Evolutionary conservation across 2,329 filamentous ascomycete genomes (phyloP), one percentile per base, ranked within the genome.

Genomic region (Bertia moriformis): DNA sequence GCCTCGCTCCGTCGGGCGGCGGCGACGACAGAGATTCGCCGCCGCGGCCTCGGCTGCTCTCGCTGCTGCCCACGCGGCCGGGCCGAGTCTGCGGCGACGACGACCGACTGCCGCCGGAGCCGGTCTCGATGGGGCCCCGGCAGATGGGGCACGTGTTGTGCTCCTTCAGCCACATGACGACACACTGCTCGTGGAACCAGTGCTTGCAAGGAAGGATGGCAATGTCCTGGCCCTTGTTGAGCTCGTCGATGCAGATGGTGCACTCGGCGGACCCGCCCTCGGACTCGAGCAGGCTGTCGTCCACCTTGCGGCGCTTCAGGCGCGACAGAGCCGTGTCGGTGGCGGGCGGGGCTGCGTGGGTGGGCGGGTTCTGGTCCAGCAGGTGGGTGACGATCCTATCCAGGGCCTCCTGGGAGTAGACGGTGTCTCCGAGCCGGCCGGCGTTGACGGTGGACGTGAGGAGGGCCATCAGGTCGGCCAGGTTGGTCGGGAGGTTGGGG

Each of bases 121-220:
- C 40, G 50, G 49, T 59, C 46, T 72, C 69, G 29, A 76, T 69
- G 2, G 71, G 55, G 14, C 71, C 71, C 29, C 83, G 71, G 52
- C 83, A 89, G 39, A 87, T 80, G 1, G 89, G 89, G 50, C 89
- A 96, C 0, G 88, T 94, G 50, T 95, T 87, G 57, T 95, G 88
- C 57, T 93, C 83, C 49, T 72, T 74, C 39, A 96, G 62, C 89
- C 89, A 96, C 38, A 83, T 67, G 18, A 76, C 69, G 22, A 91
- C 83, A 50, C 89, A 96, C 18, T 73, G 65, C 42, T 79, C 78
- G 51, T 95, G 89, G 55, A 94, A 96, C 85, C 86, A 94, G 53
- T 98, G 91, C 42, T 76, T 81, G 60, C 91, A 98, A 0, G 87
- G 87, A 38, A 98, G 60, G 36, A 79, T 70, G 0, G 83, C 73